Conservation (phyloP, 2,329 filamentous ascomycete species). For the Thermothelomyces thermophilus region DNA sequence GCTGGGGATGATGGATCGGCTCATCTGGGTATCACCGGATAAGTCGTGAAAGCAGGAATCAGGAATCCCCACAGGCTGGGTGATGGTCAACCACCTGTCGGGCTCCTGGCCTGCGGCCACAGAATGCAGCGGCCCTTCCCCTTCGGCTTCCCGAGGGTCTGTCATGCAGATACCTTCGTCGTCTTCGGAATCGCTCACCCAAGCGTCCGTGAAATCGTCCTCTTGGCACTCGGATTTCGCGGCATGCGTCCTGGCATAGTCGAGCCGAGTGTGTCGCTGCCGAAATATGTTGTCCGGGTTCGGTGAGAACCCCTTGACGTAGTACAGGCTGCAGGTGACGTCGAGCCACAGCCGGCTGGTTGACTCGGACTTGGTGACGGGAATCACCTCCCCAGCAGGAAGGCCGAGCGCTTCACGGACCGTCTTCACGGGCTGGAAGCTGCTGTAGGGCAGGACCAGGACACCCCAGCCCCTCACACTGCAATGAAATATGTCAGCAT, state of each 20-base stretch:
- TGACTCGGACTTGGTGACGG: background rate
- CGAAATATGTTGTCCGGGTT: constrained; percentile 1
- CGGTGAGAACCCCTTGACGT: constrained; percentile 20
- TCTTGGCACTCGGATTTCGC: background rate
- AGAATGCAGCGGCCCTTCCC: background rate
- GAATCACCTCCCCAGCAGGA: constrained; percentile 20
- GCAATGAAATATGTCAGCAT: constrained; percentile 1
- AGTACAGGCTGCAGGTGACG: constrained; percentile 23
- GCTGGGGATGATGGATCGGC: constrained; percentile 18
- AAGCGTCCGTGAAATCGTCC: constrained; percentile 1
- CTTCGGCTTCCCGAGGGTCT: background rate
- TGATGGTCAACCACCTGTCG: constrained; percentile 1
- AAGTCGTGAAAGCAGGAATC: constrained; percentile 15
- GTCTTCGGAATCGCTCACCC: constrained; percentile 4
- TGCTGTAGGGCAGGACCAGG: constrained; percentile 38
- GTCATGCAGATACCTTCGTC: background rate
- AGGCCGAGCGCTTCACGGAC: constrained; percentile 30
- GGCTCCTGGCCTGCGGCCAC: background rate
- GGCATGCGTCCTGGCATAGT: constrained; percentile 5
- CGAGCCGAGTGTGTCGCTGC: background rate
- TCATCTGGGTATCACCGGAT: constrained; percentile 12
- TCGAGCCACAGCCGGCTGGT: constrained; percentile 18
- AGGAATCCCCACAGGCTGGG: background rate
- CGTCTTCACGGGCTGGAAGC: constrained; percentile 33
- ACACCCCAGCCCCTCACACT: constrained; percentile 42